These are phyloP conservation scores for Plectosphaerella sp. DNA, from an alignment of 2,329 filamentous ascomycete species.

Conservation along the genomic window DNA sequence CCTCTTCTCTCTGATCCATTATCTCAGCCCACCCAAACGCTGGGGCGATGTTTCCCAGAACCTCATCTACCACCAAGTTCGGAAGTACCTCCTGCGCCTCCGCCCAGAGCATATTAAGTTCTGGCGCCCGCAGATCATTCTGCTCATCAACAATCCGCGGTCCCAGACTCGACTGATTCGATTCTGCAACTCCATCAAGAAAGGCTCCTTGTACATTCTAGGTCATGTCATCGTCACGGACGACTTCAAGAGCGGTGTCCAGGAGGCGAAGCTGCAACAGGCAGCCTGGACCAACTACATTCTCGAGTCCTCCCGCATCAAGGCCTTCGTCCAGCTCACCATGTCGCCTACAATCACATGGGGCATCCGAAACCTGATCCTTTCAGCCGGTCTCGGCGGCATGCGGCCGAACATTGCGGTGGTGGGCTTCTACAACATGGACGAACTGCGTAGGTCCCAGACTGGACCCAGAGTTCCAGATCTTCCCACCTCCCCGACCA, in stretches of 20 bases:
- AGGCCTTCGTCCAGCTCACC: slow-evolving; percentile 83
- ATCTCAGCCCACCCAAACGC: slow-evolving; percentile 76
- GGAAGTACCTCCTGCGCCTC: slow-evolving; percentile 80
- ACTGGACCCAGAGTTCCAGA: slow-evolving; percentile 55
- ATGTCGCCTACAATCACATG: slow-evolving; percentile 80
- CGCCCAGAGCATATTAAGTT: slow-evolving; percentile 90
- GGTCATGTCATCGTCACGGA: slow-evolving; percentile 85
- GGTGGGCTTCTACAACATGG: slow-evolving; percentile 74
- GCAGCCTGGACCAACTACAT: slow-evolving; percentile 83
- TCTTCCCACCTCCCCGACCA: slow-evolving; percentile 28
- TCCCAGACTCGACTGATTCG: slow-evolving; percentile 79
- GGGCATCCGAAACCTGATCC: slow-evolving; percentile 77
- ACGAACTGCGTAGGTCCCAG: slow-evolving; percentile 62
- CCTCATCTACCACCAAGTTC: slow-evolving; percentile 79
- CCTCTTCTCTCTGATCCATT: slow-evolving; percentile 83
- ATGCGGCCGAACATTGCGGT: slow-evolving; percentile 89
- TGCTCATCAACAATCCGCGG: slow-evolving; percentile 80
- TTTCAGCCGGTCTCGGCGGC: slow-evolving; percentile 77
- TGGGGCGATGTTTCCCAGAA: slow-evolving; percentile 92
- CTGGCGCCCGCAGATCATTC: slow-evolving; percentile 82
- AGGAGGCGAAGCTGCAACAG: slow-evolving; percentile 78
- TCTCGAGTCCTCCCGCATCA: slow-evolving; percentile 74
- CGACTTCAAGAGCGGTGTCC: slow-evolving; percentile 73
- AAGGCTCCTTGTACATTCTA: slow-evolving; percentile 78
- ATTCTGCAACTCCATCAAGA: slow-evolving; percentile 89